Conservation (phyloP, 2,329 filamentous ascomycete genomes). For the Colletotrichum tamarilloi region DNA sequence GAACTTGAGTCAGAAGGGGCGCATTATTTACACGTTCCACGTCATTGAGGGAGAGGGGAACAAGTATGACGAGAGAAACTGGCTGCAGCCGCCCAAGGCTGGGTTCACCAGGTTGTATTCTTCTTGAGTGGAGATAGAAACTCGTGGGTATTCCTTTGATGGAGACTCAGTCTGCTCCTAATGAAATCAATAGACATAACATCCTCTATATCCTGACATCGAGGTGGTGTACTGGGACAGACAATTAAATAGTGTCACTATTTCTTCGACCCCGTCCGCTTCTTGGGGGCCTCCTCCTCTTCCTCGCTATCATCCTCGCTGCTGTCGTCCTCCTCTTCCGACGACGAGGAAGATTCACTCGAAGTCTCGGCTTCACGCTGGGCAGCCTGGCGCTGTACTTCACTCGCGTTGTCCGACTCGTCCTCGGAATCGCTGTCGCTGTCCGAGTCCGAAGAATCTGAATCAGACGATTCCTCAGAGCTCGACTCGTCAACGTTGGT, state of each 20-base stretch:
- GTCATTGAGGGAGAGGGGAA: constrained; percentile 84
- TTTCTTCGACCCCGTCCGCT: constrained; percentile 8
- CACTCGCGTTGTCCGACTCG: constrained; percentile 47
- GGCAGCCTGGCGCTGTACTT: constrained; percentile 45
- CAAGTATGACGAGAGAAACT: constrained; percentile 87
- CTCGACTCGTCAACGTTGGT: constrained; percentile 54
- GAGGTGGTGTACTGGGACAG: not conserved
- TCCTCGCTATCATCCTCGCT: constrained; percentile 42
- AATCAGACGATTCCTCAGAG: constrained; percentile 45
- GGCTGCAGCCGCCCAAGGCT: constrained; percentile 85
- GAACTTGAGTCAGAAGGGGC: constrained; percentile 85
- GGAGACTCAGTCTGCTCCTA: constrained; percentile 19
- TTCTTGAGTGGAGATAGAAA: constrained; percentile 37
- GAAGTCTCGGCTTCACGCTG: constrained; percentile 48
- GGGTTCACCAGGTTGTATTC: constrained; percentile 79
- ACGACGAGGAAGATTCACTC: constrained; percentile 56
- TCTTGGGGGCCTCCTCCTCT: constrained; percentile 39
- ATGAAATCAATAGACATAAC: not conserved
- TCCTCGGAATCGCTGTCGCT: constrained; percentile 39
- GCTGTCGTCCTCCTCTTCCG: constrained; percentile 45
- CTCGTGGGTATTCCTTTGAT: constrained; percentile 33
- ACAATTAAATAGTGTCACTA: not conserved
- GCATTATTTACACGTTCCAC: constrained; percentile 98
- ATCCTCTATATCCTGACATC: constrained; percentile 16
- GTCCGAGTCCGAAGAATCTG: constrained; percentile 45